These are phyloP conservation scores for Wickerhamiella sorbophila DNA, from an alignment of 805 yeast species.

Conservation along the genomic window DNA sequence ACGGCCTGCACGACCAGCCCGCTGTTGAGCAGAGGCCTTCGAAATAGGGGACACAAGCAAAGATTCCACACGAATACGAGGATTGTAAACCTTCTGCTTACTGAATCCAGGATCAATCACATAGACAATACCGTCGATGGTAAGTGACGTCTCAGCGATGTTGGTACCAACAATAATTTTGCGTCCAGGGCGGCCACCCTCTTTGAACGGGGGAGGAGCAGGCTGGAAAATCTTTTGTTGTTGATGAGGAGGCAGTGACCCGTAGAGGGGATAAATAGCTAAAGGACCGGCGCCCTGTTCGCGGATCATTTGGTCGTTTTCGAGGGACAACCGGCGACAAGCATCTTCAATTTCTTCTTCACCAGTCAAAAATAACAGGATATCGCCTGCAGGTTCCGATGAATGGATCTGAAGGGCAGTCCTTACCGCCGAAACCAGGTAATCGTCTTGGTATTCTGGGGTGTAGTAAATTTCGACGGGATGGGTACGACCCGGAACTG, in stretches of 20 bases:
- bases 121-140: conserved; percentile 83
- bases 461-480: conserved; percentile 96
- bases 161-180: conserved; percentile 86
- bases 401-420: conserved; percentile 95
- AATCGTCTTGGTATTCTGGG: conserved; percentile 91
- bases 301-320: conserved; percentile 75
- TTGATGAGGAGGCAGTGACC: conserved; percentile 90
- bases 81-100: conserved; percentile 82
- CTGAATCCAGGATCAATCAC: conserved; percentile 94
- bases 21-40: conserved; percentile 93
- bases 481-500: conserved; percentile 96
- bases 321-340: conserved; percentile 71
- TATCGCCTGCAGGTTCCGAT: conserved; percentile 45
- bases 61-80: conserved; percentile 90
- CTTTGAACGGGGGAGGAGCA: conserved; percentile 61
- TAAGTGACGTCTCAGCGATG: conserved; percentile 93
- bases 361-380: conserved; percentile 78
- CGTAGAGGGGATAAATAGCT: conserved; percentile 83
- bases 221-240: conserved; percentile 89
- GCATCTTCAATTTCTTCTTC: conserved; percentile 98
- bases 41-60: conserved; percentile 90
- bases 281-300: conserved; percentile 80
- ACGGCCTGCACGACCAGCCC: conserved; percentile 99
- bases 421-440: conserved; percentile 85
- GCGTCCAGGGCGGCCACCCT: conserved; percentile 84